Conservation (phyloP, 495 filamentous ascomycete genomes). For the Penicillium soppii region DNA sequence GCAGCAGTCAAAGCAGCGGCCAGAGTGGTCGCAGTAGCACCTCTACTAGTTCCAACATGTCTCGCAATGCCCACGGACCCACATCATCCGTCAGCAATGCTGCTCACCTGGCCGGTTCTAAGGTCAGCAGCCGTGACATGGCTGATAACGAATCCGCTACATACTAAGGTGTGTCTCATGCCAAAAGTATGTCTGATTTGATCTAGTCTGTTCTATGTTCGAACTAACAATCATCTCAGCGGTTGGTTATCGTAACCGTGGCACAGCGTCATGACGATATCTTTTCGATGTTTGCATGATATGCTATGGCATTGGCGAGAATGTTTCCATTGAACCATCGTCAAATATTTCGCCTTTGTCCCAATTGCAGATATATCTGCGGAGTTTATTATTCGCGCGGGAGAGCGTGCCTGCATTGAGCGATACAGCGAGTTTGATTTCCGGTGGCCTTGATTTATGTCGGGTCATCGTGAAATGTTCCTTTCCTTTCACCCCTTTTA, state of each 20-base stretch:
- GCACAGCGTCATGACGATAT: neutral
- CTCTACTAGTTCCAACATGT: slow-evolving; percentile 18
- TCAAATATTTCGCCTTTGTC: neutral
- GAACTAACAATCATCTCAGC: neutral
- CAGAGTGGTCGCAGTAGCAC: slow-evolving; percentile 30
- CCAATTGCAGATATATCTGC: slow-evolving; percentile 14
- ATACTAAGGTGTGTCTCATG: slow-evolving; percentile 7
- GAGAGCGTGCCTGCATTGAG: slow-evolving; percentile 22
- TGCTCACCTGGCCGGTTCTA: neutral
- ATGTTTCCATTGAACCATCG: neutral
- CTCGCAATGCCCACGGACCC: slow-evolving; percentile 18
- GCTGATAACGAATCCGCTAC: slow-evolving; percentile 8
- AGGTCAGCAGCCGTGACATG: neutral
- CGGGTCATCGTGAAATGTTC: neutral
- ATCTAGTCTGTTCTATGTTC: too few species aligned
- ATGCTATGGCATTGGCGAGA: neutral
- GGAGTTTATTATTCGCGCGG: slow-evolving; percentile 16
- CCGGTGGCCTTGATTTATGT: neutral
- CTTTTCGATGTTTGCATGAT: neutral
- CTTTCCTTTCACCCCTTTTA: neutral
- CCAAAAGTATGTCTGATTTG: slow-evolving; percentile 4
- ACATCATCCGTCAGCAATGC: slow-evolving; percentile 13
- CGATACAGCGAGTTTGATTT: slow-evolving; percentile 14
- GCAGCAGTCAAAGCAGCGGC: slow-evolving; percentile 35
- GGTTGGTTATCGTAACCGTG: neutral